Base-by-base conservation (phyloP, 805 yeast species). In the Clavispora santaluciae region DNA sequence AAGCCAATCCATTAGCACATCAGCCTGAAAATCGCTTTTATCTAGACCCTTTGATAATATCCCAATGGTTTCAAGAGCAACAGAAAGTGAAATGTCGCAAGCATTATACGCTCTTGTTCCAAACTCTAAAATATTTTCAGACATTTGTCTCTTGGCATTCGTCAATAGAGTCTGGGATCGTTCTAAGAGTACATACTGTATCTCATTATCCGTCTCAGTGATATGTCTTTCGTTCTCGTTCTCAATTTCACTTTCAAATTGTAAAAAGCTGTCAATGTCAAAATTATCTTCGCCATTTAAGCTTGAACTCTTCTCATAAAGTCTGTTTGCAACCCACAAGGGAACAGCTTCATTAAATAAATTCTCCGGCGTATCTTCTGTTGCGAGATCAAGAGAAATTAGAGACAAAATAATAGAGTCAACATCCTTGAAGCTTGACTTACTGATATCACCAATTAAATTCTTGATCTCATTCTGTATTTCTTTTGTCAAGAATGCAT, bases 1-100 rank as follows among this genome's bases (percentile, higher is more conserved):
- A 6, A 93, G 57, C 41, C 75, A 71, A 45, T 87, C 95, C 45
- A 86, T 76, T 23, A 91, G 60, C 42, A 83, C 84, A 13, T 68
- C 67, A 30, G 72, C 52, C 42, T 59, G 63, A 39, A 66, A 69
- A n/a, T 64, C 68, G 2, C 46, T 56, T 28, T 57, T 51, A 9
- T 50, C 29, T 7, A 68, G 33, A 1, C 42, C 36, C 3, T 38
- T 44, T 0, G 70, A 51, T 3, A 66, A 48, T 1, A 42, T 40
- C 1, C 67, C 68, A 15, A 81, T 66, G 0, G 80, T 53, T 37
- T 71, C 72, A 4, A 80, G 44, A 0, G 82, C 70, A 10, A 73
- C 61, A 2, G 64, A 56, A 31, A 60, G 62, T 8, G 71, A 49
- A 24, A 53, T 48, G 39, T 62, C 66, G 22, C 52, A 42, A 0